Percentiles rank a stretch among this genome's conserved stretches.
phyloP scores from a whole-genome alignment of 169 alveolate genomes.

The Eimeria maxima region DNA sequence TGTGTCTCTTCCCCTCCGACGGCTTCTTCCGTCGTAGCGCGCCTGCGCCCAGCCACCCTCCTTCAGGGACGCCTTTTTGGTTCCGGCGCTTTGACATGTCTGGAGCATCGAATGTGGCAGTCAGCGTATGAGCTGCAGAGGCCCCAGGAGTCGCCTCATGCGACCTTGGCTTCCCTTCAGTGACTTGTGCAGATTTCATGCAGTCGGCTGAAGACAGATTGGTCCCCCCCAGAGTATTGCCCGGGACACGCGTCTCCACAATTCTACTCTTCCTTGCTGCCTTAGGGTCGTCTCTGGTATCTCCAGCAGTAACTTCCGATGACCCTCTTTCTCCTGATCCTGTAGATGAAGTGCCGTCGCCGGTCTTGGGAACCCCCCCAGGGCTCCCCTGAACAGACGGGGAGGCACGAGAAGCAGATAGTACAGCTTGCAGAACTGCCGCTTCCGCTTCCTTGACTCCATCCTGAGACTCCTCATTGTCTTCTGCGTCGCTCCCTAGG shows the following conservation, averaged over 20 bases:
- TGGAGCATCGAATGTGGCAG: constrained; percentile 15
- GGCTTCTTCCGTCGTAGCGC: constrained; percentile 24
- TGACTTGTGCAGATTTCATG: neutral
- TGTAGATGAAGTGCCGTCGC: neutral
- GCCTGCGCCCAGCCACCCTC: constrained; percentile 78
- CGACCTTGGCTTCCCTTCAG: neutral
- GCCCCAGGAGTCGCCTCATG: neutral
- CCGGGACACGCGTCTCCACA: neutral
- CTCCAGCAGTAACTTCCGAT: neutral
- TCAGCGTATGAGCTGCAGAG: neutral
- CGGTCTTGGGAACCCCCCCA: neutral
- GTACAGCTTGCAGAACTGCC: neutral
- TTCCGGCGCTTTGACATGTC: constrained; percentile 48
- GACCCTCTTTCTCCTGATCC: neutral
- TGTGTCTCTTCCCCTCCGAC: neutral
- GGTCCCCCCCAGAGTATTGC: neutral
- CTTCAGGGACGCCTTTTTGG: constrained; percentile 7
- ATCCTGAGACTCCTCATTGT: neutral
- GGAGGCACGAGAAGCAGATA: neutral
- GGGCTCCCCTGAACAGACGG: neutral
- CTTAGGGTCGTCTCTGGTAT: neutral
- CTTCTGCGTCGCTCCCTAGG: constrained; percentile 56
- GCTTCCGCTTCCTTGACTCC: constrained; percentile 59
- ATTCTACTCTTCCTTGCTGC: neutral
- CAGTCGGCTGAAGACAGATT: neutral